Base-by-base conservation (phyloP, 2,329 filamentous ascomycete species). In the Hyphodiscus sp. region DNA sequence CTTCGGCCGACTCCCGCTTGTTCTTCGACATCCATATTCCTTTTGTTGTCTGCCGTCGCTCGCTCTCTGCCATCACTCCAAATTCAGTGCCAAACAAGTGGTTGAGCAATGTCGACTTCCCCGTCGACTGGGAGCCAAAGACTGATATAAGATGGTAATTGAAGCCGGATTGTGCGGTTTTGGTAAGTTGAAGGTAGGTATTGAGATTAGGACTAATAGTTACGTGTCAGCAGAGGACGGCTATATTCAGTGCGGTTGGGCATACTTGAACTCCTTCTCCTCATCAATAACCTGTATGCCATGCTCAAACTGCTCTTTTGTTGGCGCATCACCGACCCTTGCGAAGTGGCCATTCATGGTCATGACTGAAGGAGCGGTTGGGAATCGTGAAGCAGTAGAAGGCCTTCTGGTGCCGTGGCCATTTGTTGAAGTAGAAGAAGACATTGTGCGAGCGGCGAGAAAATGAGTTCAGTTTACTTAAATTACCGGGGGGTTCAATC, bases 1-100 rank as follows among this genome's bases (percentile, higher is more conserved):
- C 70, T 60, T 72, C 71, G 49, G 74, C 71, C 62, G 79, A 78
- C 44, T 73, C 70, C 26, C 76, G 75, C 76, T 95, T 96, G 74
- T 97, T 97, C 76, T 96, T 95, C 60, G 91, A 95, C 86, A 99
- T 87, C 94, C 94, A 99, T 69, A 99, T 99, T 68, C 94, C 94
- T 77, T 97, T 99, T 45, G 94, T 99, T 0, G 94, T 99, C 78
- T 99, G 94, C 58, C 91, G 85, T 60, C 94, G 83, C 71, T 96
- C 91, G 58, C 84, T 80, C 78, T 99, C 94, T 64, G 90, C 89
- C 94, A 99, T 99, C 69, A 99, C 92, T 63, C 90, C 92, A 75
- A 99, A 99, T 53, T 91, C 81, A 62, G 94, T 99, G 59, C 90
- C 89, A 70, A 99, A 99, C 53, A 99, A 84, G 72, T 92, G 80